Evolutionary conservation across 805 yeast species (phyloP), one percentile per base, ranked within the genome.

Genomic region (Yamadazyma endophytica): DNA sequence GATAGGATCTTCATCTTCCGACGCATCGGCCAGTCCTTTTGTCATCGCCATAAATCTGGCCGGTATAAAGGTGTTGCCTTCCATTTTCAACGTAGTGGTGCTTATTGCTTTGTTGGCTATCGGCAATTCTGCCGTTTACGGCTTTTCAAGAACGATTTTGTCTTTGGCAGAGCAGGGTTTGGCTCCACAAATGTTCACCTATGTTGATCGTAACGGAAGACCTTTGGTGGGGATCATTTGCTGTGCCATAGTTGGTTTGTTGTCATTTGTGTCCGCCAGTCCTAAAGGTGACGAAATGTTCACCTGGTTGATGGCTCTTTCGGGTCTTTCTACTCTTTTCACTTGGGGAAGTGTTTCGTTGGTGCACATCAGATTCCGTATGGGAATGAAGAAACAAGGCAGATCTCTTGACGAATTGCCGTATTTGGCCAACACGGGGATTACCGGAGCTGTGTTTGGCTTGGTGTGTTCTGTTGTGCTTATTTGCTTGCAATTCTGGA

Each of bases 381-480:
- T 46, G 40, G 65, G 58, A 1, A 37, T 58, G 44, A 46, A 39
- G 20, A 35, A 35, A 6, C 66, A 60, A 37, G 73, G 73, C 16
- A 56, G 69, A 33, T 37, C 61, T 6, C 37, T 62, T 14, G 57
- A 52, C 4, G 80, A 76, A 24, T 58, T 79, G 29, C 82, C 82
- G 1, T 79, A 68, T 52, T 53, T 52, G 29, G 61, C 81, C 21
- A 44, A 58, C n/a, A 76, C 77, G 5, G 78, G 76, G 4, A 23
- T 58, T 3, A 30, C 34, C 37, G 66, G 66, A 8, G 37, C 48
- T 13, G 15, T 50, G 8, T 47, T 55, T 38, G 47, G 56, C 17
- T 26, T 33, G 17, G 29, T 31, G 5, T 20, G 32, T 8, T 41
- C 42, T 28, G 27, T 58, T 17, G 44, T 49, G 13, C 58, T 59